These are phyloP conservation scores for Candida montana DNA, from an alignment of 805 yeast species.

Conservation along the genomic window DNA sequence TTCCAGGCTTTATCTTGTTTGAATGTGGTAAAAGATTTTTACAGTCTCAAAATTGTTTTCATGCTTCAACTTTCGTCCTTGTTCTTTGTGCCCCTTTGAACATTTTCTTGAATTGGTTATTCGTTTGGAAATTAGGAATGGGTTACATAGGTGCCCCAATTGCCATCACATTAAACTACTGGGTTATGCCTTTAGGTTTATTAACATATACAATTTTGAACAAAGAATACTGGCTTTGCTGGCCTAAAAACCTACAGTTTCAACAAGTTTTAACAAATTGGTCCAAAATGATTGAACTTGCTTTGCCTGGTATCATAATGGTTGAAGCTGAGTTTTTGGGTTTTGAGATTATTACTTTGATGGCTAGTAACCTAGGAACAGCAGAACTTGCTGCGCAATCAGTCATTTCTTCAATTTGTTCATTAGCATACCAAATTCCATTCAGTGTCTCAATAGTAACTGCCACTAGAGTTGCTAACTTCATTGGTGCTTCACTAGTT, in stretches of 20 bases:
- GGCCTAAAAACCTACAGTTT: slow-evolving; percentile 18
- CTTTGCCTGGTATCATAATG: slow-evolving; percentile 73
- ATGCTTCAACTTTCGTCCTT: slow-evolving; percentile 73
- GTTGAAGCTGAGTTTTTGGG: slow-evolving; percentile 75
- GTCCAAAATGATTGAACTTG: slow-evolving; percentile 52
- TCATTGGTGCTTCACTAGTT: slow-evolving; percentile 53
- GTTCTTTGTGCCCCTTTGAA: slow-evolving; percentile 62
- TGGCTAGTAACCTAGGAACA: slow-evolving; percentile 67
- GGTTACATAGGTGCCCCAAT: slow-evolving; percentile 77
- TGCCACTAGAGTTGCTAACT: slow-evolving; percentile 68
- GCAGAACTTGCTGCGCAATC: slow-evolving; percentile 69
- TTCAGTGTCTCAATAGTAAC: slow-evolving; percentile 69
- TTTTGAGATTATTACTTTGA: slow-evolving; percentile 65
- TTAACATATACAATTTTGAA: slow-evolving; percentile 48
- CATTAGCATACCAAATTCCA: slow-evolving; percentile 66
- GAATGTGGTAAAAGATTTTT: slow-evolving; percentile 78
- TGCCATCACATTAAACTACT: slow-evolving; percentile 59
- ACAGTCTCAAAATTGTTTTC: slow-evolving; percentile 83
- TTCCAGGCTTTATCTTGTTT: slow-evolving; percentile 74
- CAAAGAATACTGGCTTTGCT: slow-evolving; percentile 32
- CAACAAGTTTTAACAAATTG: slow-evolving; percentile 35
- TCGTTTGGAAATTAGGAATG: slow-evolving; percentile 65
- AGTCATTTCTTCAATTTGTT: slow-evolving; percentile 60
- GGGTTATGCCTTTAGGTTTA: slow-evolving; percentile 50
- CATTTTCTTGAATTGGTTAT: slow-evolving; percentile 50